These are phyloP conservation scores for Rhizopogon salebrosus DNA, from an alignment of 768 basidiomycete genomes.

Conservation along the genomic window DNA sequence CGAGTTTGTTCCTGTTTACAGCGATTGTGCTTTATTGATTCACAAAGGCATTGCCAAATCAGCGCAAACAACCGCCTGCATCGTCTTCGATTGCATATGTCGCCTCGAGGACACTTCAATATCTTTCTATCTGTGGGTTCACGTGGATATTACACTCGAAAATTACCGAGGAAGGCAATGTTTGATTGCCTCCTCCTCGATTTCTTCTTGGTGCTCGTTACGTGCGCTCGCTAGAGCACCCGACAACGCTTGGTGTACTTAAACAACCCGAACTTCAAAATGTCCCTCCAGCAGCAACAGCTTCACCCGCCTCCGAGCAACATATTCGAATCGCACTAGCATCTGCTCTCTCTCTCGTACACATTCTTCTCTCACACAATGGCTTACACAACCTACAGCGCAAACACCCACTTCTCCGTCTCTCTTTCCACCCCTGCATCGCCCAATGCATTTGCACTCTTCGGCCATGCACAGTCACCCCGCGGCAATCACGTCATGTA, in stretches of 20 bases:
- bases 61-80: slow-evolving; percentile 13
- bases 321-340: slow-evolving; percentile 1
- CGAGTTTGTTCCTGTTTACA: neutral
- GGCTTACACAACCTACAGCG: slow-evolving; percentile 21
- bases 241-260: slow-evolving; percentile 3
- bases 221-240: slow-evolving; percentile 1
- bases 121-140: neutral
- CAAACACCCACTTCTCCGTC: slow-evolving; percentile 16
- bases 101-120: neutral
- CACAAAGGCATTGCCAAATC: slow-evolving; percentile 6
- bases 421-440: slow-evolving; percentile 24
- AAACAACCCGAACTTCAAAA: slow-evolving; percentile 3
- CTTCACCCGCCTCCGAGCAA: neutral
- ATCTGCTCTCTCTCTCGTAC: neutral
- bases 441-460: slow-evolving; percentile 31
- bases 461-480: slow-evolving; percentile 30
- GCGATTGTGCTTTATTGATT: slow-evolving; percentile 16
- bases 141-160: neutral
- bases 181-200: neutral
- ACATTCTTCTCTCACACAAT: slow-evolving; percentile 11
- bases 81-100: slow-evolving; percentile 2
- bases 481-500: slow-evolving; percentile 35
- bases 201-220: slow-evolving; percentile 2
- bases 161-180: slow-evolving; percentile 7
- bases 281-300: neutral